These are phyloP conservation scores for Trichoderma gracile DNA, from an alignment of 2,329 filamentous ascomycete genomes.

Conservation along the genomic window DNA sequence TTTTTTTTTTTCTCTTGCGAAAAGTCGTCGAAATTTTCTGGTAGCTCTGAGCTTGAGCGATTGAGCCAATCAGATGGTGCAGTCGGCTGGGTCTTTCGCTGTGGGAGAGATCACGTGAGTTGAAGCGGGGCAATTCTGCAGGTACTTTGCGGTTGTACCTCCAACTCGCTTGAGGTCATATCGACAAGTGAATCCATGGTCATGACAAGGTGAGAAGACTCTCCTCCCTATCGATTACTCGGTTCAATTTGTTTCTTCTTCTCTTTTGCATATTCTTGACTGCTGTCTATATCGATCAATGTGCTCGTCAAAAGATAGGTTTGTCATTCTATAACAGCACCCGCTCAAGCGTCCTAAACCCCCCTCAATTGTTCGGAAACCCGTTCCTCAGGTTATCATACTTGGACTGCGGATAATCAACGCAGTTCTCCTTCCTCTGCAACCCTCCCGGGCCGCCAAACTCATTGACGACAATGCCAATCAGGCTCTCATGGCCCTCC, in stretches of 20 bases:
- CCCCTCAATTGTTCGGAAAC: conserved; percentile 49
- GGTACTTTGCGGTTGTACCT: not conserved
- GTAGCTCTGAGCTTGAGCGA: conserved; percentile 30
- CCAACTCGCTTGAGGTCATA: not conserved
- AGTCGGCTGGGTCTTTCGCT: not conserved
- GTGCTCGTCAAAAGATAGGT: too few relatives aligned
- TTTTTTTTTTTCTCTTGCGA: conserved; percentile 27
- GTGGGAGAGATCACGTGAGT: conserved; percentile 29
- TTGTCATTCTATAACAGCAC: not conserved
- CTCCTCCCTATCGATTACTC: too few relatives aligned
- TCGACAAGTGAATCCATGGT: too few relatives aligned
- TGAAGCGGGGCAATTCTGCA: conserved; percentile 18
- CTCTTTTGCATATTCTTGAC: too few relatives aligned
- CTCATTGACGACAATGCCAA: conserved; percentile 60
- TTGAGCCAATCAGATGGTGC: conserved; percentile 29
- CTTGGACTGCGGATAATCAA: conserved; percentile 65
- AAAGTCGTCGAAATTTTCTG: conserved; percentile 31
- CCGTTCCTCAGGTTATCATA: conserved; percentile 69
- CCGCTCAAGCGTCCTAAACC: too few relatives aligned
- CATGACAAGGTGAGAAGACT: too few relatives aligned
- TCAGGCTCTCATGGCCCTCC: conserved; percentile 64
- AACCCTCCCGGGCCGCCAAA: conserved; percentile 57
- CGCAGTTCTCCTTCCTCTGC: conserved; percentile 57
- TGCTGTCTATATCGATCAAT: too few relatives aligned
- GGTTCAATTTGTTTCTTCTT: too few relatives aligned